Evolutionary conservation across 2,329 filamentous ascomycete genomes (phyloP), one percentile per base, ranked within the genome.

Genomic region (Penicillium sp.): DNA sequence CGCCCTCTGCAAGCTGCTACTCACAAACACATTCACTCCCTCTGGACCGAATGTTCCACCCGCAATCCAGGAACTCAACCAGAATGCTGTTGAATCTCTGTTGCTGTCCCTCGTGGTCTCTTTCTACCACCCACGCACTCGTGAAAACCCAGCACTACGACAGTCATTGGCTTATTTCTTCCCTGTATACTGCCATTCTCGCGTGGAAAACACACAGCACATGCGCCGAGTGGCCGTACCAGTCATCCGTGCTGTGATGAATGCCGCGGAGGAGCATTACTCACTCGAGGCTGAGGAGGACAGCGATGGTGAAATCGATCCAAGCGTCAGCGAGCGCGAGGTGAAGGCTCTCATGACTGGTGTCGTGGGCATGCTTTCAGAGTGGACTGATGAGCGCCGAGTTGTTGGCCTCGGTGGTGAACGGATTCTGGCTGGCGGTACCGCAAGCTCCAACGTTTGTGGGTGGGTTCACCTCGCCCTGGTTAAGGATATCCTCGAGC

Each of bases 311-410:
- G 89, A 91, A 48, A 84, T 89, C 11, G 84, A 84, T 36, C 88
- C 89, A 55, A 87, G 86, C 61, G 91, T 95, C 85, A 89, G 93
- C 9, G 86, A 87, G 64, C 69, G 73, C 38, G 74, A 77, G 59
- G 57, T 76, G 36, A 77, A 76, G 55, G 67, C 69, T 3, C 82
- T 95, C 61, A 82, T 84, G 41, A 84, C 87, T 3, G 89, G 96
- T 55, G 91, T 90, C 1, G 86, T 89, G 3, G 93, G 91, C 67
- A 77, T 78, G 75, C 77, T 97, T 8, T 85, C 92, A 0, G 93
- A 97, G 71, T 97, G 93, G 94, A 97, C 93, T 0, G 93, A 97
- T 71, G 91, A 92, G 36, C 82, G 93, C 47, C 92, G 95, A 72
- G 80, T 85, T 7, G 77, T 85, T 11, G 80, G 90, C 77, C 76